Evolutionary conservation across 2,329 filamentous ascomycete species (phyloP).

Genomic region (Alternaria alternata): DNA sequence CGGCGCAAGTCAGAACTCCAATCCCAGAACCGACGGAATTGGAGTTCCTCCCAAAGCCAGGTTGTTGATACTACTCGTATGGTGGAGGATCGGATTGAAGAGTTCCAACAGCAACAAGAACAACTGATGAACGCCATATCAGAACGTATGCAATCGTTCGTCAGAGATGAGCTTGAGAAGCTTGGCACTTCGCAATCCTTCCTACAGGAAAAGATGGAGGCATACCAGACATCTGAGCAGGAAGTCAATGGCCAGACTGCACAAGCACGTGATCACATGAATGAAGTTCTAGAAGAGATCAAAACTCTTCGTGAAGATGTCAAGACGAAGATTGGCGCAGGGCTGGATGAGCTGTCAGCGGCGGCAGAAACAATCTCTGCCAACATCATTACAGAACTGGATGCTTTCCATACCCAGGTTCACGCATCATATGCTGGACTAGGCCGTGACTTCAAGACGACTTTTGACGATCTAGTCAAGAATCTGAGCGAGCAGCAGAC

Average conservation of each 20-base stretch:
- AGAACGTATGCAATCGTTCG: conserved; percentile 76
- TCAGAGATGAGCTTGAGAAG: conserved; percentile 76
- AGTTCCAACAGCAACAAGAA: conserved; percentile 77
- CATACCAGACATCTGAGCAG: conserved; percentile 72
- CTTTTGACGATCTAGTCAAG: conserved; percentile 82
- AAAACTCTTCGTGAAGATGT: conserved; percentile 88
- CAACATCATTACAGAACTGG: conserved; percentile 86
- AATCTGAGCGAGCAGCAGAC: conserved; percentile 78
- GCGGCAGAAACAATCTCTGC: conserved; percentile 89
- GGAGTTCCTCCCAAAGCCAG: conserved; percentile 77
- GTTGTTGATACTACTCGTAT: conserved; percentile 78
- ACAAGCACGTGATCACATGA: conserved; percentile 83
- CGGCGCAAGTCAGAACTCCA: conserved; percentile 86
- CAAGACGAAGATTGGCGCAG: conserved; percentile 84
- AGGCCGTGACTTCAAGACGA: conserved; percentile 82
- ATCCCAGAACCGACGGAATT: conserved; percentile 76
- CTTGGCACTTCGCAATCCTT: conserved; percentile 74
- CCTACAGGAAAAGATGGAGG: conserved; percentile 71
- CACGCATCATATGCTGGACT: conserved; percentile 84
- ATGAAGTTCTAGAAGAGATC: conserved; percentile 89
- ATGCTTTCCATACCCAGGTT: conserved; percentile 81
- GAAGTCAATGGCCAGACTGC: conserved; percentile 73
- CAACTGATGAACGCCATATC: conserved; percentile 73
- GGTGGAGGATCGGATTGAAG: conserved; percentile 77
- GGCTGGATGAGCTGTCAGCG: conserved; percentile 80